phyloP scores from a whole-genome alignment of 1,139 yeast species.

The Hyphopichia wangnamkhiaoensis region DNA sequence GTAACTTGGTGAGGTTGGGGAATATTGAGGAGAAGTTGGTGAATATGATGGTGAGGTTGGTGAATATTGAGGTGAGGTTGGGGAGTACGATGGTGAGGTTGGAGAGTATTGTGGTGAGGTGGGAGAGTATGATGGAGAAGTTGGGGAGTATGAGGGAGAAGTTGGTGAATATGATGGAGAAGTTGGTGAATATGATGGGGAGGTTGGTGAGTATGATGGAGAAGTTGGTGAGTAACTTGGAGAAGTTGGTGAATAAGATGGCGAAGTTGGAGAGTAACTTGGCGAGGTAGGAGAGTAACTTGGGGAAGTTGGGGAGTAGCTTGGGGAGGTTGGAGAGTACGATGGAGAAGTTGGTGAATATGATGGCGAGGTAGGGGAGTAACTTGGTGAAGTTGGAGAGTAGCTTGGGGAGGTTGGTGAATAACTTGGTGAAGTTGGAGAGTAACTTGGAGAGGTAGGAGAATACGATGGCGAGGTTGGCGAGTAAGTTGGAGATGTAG shows the following conservation, averaged over 20 bases:
- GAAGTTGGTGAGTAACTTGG: slow-evolving; percentile 69
- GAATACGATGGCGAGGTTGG: slow-evolving; percentile 77
- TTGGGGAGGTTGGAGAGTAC: slow-evolving; percentile 74
- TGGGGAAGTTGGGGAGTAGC: slow-evolving; percentile 77
- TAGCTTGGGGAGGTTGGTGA: slow-evolving; percentile 75
- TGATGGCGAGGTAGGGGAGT: slow-evolving; percentile 73
- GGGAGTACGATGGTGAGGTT: slow-evolving; percentile 62
- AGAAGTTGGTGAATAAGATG: slow-evolving; percentile 62
- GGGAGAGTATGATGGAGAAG: slow-evolving; percentile 59
- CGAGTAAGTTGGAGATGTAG: slow-evolving; percentile 55
- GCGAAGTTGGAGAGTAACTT: slow-evolving; percentile 62
- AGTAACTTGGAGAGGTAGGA: slow-evolving; percentile 71
- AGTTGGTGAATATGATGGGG: slow-evolving; percentile 58
- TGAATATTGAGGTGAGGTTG: slow-evolving; percentile 55
- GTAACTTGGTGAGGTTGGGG: slow-evolving; percentile 31
- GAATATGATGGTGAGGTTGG: slow-evolving; percentile 59
- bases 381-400: slow-evolving; percentile 69
- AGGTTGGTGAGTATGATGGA: slow-evolving; percentile 63
- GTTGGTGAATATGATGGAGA: slow-evolving; percentile 49
- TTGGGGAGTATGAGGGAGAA: slow-evolving; percentile 62
- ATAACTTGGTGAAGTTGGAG: slow-evolving; percentile 77
- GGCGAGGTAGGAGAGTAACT: slow-evolving; percentile 54
- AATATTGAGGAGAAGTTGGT: slow-evolving; percentile 51
- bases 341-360: slow-evolving; percentile 72
- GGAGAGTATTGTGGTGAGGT: slow-evolving; percentile 63